These are phyloP conservation scores for Adansonia digitata DNA, from an alignment of 345 rosid species.

Conservation along the genomic window DNA sequence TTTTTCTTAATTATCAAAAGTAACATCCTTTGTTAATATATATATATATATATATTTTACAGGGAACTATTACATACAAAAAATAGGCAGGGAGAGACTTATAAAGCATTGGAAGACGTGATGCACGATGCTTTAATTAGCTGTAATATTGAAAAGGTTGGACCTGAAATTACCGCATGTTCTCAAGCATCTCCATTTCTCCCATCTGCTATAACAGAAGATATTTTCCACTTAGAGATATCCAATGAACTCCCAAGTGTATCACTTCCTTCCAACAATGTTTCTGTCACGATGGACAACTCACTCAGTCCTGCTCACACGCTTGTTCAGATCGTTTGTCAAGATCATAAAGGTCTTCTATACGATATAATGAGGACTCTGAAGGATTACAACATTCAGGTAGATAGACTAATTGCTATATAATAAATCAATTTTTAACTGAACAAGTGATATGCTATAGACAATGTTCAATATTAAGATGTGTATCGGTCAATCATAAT, in stretches of 20 bases:
- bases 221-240: slow-evolving; percentile 40
- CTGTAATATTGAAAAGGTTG: slow-evolving; percentile 74
- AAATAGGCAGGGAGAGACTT: slow-evolving; percentile 62
- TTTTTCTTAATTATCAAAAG: neutral
- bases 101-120: slow-evolving; percentile 34
- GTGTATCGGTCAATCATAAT: neutral
- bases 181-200: slow-evolving; percentile 60
- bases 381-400: slow-evolving; percentile 94
- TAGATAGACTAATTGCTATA: slow-evolving; percentile 20
- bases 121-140: slow-evolving; percentile 61
- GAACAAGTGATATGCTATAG: neutral
- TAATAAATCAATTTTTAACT: neutral
- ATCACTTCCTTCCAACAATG: slow-evolving; percentile 32
- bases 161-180: slow-evolving; percentile 59
- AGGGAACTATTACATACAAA: slow-evolving; percentile 82
- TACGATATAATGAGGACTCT: slow-evolving; percentile 92
- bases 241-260: slow-evolving; percentile 35
- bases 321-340: slow-evolving; percentile 77
- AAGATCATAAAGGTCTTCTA: slow-evolving; percentile 87
- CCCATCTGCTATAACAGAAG: slow-evolving; percentile 57
- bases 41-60: slow-evolving; percentile 9
- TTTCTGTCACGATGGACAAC: slow-evolving; percentile 75
- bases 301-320: slow-evolving; percentile 78
- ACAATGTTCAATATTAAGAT: neutral
- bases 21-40: neutral